These are phyloP conservation scores for Kwoniella dendrophila DNA, from an alignment of 768 basidiomycete species.

Conservation along the genomic window DNA sequence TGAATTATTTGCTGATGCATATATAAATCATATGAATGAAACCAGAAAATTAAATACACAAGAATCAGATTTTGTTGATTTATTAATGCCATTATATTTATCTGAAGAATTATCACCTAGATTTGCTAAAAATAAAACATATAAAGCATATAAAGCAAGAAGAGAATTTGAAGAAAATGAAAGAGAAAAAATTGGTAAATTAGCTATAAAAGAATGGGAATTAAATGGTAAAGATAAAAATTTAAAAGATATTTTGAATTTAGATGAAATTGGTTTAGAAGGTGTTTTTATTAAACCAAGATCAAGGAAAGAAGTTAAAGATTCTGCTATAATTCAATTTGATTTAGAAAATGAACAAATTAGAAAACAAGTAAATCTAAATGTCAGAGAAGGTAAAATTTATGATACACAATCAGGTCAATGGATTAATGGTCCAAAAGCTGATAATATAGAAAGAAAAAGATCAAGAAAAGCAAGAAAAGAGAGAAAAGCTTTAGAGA, in stretches of 20 bases:
- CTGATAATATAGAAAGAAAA: slow-evolving; percentile 23
- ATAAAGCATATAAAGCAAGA: slow-evolving; percentile 40
- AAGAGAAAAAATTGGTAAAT: slow-evolving; percentile 25
- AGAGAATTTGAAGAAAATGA: slow-evolving; percentile 31
- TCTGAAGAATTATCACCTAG: slow-evolving; percentile 53
- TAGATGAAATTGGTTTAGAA: slow-evolving; percentile 37
- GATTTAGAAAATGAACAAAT: slow-evolving; percentile 27
- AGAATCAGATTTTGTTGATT: slow-evolving; percentile 29
- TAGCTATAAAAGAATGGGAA: slow-evolving; percentile 42
- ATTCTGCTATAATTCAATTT: slow-evolving; percentile 42
- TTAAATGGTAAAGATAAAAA: slow-evolving; percentile 41
- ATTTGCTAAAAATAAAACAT: slow-evolving; percentile 46
- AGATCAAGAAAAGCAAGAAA: slow-evolving; percentile 25
- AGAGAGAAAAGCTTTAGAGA: slow-evolving; percentile 29
- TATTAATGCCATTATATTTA: slow-evolving; percentile 51
- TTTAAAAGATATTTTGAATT: slow-evolving; percentile 29
- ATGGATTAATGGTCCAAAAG: slow-evolving; percentile 33
- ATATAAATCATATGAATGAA: slow-evolving; percentile 19
- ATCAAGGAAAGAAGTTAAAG: slow-evolving; percentile 49
- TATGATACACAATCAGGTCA: slow-evolving; percentile 21
- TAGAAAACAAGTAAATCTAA: slow-evolving; percentile 31
- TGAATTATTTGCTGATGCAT: slow-evolving; percentile 26
- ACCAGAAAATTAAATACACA: slow-evolving; percentile 5
- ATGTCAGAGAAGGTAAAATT: slow-evolving; percentile 12
- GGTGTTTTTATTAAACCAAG: slow-evolving; percentile 39